phyloP scores from a whole-genome alignment of 2,329 filamentous ascomycete genomes.

The Colletotrichum lini region DNA sequence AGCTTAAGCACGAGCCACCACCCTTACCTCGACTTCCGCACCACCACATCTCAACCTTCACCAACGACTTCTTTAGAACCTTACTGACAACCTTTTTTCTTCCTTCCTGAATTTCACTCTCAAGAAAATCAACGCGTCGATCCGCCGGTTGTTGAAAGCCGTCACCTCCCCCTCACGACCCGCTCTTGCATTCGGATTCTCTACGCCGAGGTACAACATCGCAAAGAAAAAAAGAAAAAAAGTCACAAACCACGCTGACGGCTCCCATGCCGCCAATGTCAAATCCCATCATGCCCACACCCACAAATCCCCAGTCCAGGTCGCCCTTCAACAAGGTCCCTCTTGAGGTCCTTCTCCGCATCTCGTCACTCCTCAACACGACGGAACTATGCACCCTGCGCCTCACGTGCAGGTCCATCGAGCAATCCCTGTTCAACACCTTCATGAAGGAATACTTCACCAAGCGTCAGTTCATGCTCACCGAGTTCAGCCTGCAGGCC shows the following conservation, averaged over 20 bases:
- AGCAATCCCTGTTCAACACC: conserved; percentile 66
- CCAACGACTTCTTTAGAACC: not conserved
- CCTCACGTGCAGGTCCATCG: conserved; percentile 67
- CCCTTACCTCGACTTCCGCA: not conserved
- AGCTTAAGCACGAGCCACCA: conserved; percentile 19
- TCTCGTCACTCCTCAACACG: conserved; percentile 68
- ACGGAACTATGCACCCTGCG: conserved; percentile 69
- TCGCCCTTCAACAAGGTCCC: conserved; percentile 60
- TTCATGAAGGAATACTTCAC: conserved; percentile 76
- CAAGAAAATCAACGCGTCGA: not conserved
- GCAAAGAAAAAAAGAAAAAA: not conserved
- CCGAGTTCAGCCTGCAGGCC: conserved; percentile 67
- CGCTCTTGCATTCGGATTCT: not conserved
- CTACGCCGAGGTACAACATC: not conserved
- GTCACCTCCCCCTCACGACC: not conserved
- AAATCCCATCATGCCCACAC: not conserved
- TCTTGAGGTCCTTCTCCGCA: conserved; percentile 70
- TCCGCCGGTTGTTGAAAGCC: not conserved
- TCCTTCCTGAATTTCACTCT: not conserved
- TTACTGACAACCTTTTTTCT: not conserved
- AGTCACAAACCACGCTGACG: conserved; percentile 25
- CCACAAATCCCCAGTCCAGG: not conserved
- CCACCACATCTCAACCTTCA: not conserved
- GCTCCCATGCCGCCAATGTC: conserved; percentile 1
- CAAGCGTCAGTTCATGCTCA: conserved; percentile 77